A percentile compares a stretch with the other conserved stretches of the same genome.
Conservation (phyloP, 2,329 filamentous ascomycete genomes). For the Trichoderma sp. region DNA sequence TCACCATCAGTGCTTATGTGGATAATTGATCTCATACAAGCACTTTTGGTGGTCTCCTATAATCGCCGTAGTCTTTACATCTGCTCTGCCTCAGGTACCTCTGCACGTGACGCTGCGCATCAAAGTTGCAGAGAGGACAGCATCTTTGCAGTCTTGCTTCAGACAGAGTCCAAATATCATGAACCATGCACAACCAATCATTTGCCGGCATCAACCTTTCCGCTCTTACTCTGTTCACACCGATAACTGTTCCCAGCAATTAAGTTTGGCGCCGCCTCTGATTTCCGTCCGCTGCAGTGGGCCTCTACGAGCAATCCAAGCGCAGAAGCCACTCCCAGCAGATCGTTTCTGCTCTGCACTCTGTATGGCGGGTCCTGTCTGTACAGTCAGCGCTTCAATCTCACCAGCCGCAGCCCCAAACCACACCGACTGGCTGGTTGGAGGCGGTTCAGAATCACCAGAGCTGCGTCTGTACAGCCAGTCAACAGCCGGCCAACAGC, state of each 20-base stretch:
- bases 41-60: not conserved
- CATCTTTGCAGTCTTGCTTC: not conserved
- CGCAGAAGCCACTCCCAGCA: not conserved
- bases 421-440: not conserved
- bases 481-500: not conserved
- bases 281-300: not conserved
- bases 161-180: not conserved
- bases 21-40: not conserved
- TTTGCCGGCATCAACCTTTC: not conserved
- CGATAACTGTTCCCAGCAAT: not conserved
- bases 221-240: not conserved
- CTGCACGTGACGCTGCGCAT: not conserved
- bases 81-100: not conserved
- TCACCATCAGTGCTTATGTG: not conserved
- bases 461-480: not conserved
- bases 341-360: not conserved
- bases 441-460: not conserved
- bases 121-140: not conserved
- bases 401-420: not conserved
- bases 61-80: not conserved
- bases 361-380: not conserved
- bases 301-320: not conserved
- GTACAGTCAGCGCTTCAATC: conserved; percentile 5
- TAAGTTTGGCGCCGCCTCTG: not conserved
- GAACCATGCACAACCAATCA: not conserved